phyloP scores from a whole-genome alignment of 2,329 filamentous ascomycete species.

The Escovopsis weberi region DNA sequence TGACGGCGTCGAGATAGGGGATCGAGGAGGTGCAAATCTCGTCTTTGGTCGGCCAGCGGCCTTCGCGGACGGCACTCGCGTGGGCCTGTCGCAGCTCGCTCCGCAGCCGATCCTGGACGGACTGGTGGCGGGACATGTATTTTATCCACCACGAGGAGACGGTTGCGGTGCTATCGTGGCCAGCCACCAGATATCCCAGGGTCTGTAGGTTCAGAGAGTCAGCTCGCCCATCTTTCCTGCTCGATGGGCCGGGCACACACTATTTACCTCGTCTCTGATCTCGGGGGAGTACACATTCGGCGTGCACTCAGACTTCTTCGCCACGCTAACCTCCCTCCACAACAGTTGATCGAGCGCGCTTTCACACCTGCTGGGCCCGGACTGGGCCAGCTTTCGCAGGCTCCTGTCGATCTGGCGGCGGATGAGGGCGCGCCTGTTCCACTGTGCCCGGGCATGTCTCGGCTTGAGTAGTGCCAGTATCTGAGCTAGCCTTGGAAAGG shows the following conservation, averaged over 20 bases:
- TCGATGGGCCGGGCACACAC: background rate
- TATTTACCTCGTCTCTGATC: slow-evolving; percentile 21
- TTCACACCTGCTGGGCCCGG: slow-evolving; percentile 5
- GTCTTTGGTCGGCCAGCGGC: slow-evolving; percentile 14
- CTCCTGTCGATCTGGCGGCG: slow-evolving; percentile 10
- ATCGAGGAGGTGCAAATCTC: slow-evolving; percentile 16
- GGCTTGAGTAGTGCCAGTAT: slow-evolving; percentile 11
- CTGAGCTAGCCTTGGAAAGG: slow-evolving; percentile 10
- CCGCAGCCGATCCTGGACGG: slow-evolving; percentile 13
- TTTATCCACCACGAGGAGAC: slow-evolving; percentile 17
- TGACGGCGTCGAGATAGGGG: slow-evolving; percentile 22
- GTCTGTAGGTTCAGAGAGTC: slow-evolving; percentile 5
- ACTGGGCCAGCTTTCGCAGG: slow-evolving; percentile 7
- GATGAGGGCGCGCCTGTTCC: slow-evolving; percentile 10
- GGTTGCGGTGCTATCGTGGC: slow-evolving; percentile 16
- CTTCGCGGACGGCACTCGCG: slow-evolving; percentile 7
- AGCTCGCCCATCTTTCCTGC: background rate
- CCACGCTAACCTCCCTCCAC: slow-evolving; percentile 17
- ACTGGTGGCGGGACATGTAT: slow-evolving; percentile 11
- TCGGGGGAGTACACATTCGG: slow-evolving; percentile 17
- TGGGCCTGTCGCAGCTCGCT: slow-evolving; percentile 11
- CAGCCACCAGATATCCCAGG: slow-evolving; percentile 16
- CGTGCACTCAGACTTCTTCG: slow-evolving; percentile 15
- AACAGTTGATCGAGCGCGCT: slow-evolving; percentile 20
- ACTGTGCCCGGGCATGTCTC: slow-evolving; percentile 12